Conservation (phyloP, 2,329 filamentous ascomycete genomes). For the Xylaria sp. region DNA sequence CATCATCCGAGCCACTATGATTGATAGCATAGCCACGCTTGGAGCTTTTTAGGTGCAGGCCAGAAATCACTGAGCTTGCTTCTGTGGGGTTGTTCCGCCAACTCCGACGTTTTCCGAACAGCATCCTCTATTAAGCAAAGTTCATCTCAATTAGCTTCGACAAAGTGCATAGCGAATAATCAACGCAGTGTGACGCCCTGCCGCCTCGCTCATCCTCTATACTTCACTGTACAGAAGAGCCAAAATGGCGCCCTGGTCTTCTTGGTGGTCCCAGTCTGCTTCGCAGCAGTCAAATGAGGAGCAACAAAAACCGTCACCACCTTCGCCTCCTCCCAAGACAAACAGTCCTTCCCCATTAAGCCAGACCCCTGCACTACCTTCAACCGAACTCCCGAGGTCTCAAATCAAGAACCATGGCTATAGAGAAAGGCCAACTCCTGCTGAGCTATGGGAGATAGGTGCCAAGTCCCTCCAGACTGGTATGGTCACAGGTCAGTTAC, state of each 20-base stretch:
- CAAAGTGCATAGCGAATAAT: background rate
- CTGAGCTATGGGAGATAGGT: conserved; percentile 37
- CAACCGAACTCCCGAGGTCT: background rate
- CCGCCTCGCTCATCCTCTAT: too few species aligned
- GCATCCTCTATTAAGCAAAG: background rate
- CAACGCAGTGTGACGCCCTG: too few species aligned
- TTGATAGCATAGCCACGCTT: too few species aligned
- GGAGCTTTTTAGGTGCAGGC: too few species aligned
- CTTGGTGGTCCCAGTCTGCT: conserved; percentile 25
- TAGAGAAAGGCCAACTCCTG: conserved; percentile 32
- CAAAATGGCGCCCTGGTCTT: conserved; percentile 26
- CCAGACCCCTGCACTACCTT: background rate
- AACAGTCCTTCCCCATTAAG: background rate
- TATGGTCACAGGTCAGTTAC: conserved; percentile 35
- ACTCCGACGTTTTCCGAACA: background rate
- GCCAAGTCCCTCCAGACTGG: conserved; percentile 39
- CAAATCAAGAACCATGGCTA: conserved; percentile 7
- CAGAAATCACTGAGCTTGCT: too few species aligned
- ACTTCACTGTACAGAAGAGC: background rate
- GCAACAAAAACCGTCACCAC: background rate
- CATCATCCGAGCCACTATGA: too few species aligned
- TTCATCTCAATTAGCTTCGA: background rate
- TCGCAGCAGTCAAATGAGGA: conserved; percentile 23
- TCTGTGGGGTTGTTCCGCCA: background rate
- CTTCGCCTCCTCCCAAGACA: conserved; percentile 7